phyloP scores from a whole-genome alignment of 2,329 filamentous ascomycete species.

The Sporothrix luriei region DNA sequence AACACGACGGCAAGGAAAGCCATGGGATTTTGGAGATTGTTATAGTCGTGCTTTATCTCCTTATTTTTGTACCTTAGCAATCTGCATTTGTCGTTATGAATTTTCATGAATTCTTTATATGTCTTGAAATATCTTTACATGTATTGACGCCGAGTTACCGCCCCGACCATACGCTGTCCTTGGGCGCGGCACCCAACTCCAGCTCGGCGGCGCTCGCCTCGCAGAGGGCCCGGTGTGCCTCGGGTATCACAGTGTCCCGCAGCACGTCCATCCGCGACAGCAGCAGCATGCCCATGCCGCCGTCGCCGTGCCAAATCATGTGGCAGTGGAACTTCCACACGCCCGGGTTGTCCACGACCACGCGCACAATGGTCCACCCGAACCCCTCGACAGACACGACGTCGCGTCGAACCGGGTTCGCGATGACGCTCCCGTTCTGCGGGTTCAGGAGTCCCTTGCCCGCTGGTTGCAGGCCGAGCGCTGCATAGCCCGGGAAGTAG shows the following conservation, averaged over 20 bases:
- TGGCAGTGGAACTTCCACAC: constrained; percentile 49
- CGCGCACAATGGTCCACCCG: constrained; percentile 53
- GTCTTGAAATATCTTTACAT: not conserved
- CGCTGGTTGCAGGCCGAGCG: constrained; percentile 42
- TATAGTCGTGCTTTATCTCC: not conserved
- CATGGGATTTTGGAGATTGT: constrained; percentile 12
- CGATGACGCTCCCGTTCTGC: constrained; percentile 41
- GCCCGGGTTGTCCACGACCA: constrained; percentile 55
- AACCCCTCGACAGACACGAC: constrained; percentile 50
- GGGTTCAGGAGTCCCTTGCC: constrained; percentile 45
- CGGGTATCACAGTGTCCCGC: constrained; percentile 48
- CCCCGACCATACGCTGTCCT: constrained; percentile 44
- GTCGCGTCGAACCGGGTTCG: constrained; percentile 54
- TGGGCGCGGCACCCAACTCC: constrained; percentile 52
- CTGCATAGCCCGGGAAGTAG: constrained; percentile 51
- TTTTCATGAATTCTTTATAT: not conserved
- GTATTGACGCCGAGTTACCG: not conserved
- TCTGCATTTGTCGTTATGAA: constrained; percentile 4
- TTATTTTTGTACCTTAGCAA: constrained; percentile 12
- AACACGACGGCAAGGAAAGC: not conserved
- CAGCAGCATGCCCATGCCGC: constrained; percentile 47
- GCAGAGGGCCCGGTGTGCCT: constrained; percentile 52
- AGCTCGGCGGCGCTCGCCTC: constrained; percentile 47
- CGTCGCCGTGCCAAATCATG: constrained; percentile 46
- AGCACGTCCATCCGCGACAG: constrained; percentile 53